Percentiles rank a stretch among this genome's conserved stretches.
These are phyloP conservation scores for Venturia effusa DNA, from an alignment of 2,329 filamentous ascomycete species.

Conservation along the genomic window DNA sequence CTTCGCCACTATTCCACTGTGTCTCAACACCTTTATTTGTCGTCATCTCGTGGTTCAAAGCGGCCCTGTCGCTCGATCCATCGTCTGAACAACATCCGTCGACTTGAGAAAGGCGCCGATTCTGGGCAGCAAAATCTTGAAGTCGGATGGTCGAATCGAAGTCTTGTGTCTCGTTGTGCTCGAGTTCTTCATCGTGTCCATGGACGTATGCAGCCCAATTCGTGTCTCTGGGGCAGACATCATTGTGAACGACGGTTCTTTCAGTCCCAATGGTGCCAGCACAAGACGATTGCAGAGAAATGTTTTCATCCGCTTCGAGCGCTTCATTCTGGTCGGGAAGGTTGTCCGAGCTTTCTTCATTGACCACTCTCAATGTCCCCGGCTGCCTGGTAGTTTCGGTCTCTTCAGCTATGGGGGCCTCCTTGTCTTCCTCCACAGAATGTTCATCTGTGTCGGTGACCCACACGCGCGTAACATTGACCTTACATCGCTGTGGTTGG, in stretches of 20 bases:
- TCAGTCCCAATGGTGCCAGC: neutral
- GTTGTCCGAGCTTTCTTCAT: neutral
- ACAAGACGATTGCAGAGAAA: neutral
- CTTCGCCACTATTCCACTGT: neutral
- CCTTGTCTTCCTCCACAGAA: neutral
- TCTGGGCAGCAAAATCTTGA: neutral
- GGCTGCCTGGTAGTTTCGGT: neutral
- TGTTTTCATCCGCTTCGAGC: neutral
- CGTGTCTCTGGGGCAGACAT: neutral
- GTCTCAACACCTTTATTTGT: neutral
- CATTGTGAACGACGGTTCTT: neutral
- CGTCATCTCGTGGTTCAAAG: neutral
- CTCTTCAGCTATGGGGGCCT: neutral
- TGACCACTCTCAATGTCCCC: neutral
- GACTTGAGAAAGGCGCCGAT: too few species aligned
- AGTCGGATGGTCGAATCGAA: neutral
- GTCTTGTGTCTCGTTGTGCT: neutral
- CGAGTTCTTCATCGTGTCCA: neutral
- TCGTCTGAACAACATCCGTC: neutral
- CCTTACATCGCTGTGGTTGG: neutral
- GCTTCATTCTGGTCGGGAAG: neutral
- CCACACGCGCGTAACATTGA: neutral
- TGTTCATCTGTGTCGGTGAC: neutral
- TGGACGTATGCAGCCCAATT: constrained; percentile 1
- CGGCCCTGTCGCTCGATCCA: neutral